These are phyloP conservation scores for Xylariomycetidae sp. DNA, from an alignment of 2,329 filamentous ascomycete species.

Conservation along the genomic window DNA sequence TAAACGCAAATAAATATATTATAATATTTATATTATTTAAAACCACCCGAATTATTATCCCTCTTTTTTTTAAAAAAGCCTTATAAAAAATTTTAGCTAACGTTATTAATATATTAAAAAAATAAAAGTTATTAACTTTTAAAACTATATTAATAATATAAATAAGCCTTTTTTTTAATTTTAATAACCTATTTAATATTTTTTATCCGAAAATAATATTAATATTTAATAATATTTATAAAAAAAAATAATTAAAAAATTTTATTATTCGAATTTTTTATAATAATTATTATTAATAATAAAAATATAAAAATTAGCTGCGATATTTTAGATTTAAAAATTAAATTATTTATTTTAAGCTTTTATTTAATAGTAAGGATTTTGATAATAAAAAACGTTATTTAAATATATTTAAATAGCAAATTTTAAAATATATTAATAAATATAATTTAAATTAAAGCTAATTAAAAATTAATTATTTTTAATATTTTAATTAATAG, in stretches of 20 bases:
- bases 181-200: conserved; percentile 3
- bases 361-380: too few species aligned
- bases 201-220: too few species aligned
- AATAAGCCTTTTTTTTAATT: background rate
- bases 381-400: too few species aligned
- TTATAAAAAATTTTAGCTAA: conserved; percentile 1
- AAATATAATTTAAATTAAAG: too few species aligned
- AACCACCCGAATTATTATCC: too few species aligned
- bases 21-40: background rate
- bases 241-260: background rate
- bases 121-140: background rate
- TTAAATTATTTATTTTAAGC: too few species aligned
- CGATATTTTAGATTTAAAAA: too few species aligned
- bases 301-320: background rate
- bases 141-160: background rate
- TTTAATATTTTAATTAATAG: too few species aligned
- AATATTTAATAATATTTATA: too few species aligned
- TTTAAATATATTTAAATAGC: too few species aligned
- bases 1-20: background rate
- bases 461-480: too few species aligned
- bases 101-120: background rate
- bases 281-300: background rate
- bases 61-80: conserved; percentile 1
- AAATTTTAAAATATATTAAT: too few species aligned
- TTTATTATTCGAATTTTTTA: conserved; percentile 3